Base-by-base conservation (phyloP, 306 rosid genomes). In the Aeschynomene evenia region DNA sequence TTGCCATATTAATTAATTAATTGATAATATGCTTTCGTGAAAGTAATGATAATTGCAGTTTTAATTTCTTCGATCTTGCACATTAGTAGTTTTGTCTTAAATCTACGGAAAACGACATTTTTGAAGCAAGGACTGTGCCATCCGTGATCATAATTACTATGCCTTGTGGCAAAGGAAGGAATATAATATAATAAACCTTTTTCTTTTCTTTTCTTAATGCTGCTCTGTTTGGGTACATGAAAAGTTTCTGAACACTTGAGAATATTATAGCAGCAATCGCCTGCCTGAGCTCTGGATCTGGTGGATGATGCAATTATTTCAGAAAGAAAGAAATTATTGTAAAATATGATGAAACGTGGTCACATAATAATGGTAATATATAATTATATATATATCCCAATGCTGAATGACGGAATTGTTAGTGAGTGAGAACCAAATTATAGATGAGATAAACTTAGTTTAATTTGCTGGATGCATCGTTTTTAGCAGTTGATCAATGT, bases 401-500 rank as follows among this genome's bases (percentile, higher is more conserved):
- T 46, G 33, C 24, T 20, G 23, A 21, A 9, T 54, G 78, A 52
- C 23, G 19, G 52, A 54, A 24, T 52, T 24, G 19, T 52, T 39
- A 52, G 63, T 36, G 23, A 63, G 26, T 7, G n/a, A 51, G 70
- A 40, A 12, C 4, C 31, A 16, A 43, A 66, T 16, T 18, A 8
- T 51, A 56, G 26, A 10, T 36, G 8, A 65, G 28, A 2, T 31
- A 0, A 39, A 64, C 3, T 46, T 51, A 16, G 21, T 23, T 43
- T 29, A 18, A 15, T 72, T 4, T 62, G 59, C 34, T 29, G 2
- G 16, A 29, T 46, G 73, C 70, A 57, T 74, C 13, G 80, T 13
- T 39, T 63, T 64, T 21, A 21, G 70, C 77, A 70, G 56, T 19
- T 63, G 65, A 71, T 66, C 78, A 56, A 49, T 80, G 76, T 68